A percentile compares a stretch with the other conserved stretches of the same genome.
Conservation (phyloP, 768 basidiomycete genomes). For the Hortiboletus flavorubellus region DNA sequence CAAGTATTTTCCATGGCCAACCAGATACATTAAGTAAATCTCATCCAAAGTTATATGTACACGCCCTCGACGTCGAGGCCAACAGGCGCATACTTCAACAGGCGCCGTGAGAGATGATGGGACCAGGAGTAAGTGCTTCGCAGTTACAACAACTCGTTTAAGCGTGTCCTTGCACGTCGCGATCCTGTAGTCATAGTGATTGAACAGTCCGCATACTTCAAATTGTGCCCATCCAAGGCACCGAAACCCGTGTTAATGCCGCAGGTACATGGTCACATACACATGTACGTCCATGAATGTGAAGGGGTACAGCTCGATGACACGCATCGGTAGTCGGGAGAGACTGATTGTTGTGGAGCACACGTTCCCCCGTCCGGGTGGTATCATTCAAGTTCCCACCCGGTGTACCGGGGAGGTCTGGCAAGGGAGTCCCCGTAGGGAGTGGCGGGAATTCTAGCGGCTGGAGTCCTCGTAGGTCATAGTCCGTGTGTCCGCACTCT, state of each 20-base stretch:
- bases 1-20: slow-evolving; percentile 74
- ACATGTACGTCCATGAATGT: slow-evolving; percentile 53
- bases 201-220: slow-evolving; percentile 73
- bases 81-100: slow-evolving; percentile 64
- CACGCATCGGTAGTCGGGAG: not conserved
- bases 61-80: slow-evolving; percentile 66
- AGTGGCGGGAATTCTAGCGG: slow-evolving; percentile 37
- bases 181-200: not conserved
- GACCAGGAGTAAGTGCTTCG: slow-evolving; percentile 64
- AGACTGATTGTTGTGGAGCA: not conserved
- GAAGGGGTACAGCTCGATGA: slow-evolving; percentile 54
- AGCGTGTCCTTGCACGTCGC: not conserved
- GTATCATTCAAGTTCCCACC: too few relatives aligned
- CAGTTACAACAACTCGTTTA: slow-evolving; percentile 1
- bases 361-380: not conserved
- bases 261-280: slow-evolving; percentile 97
- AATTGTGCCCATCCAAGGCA: slow-evolving; percentile 93
- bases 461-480: too few relatives aligned
- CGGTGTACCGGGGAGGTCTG: too few relatives aligned
- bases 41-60: slow-evolving; percentile 66
- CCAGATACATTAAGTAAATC: slow-evolving; percentile 55
- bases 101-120: slow-evolving; percentile 58
- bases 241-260: slow-evolving; percentile 97
- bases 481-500: too few relatives aligned
- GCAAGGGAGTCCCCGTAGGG: slow-evolving; percentile 41